phyloP scores from a whole-genome alignment of 352 stramenopile species.

The Globisporangium uncinulatum region DNA sequence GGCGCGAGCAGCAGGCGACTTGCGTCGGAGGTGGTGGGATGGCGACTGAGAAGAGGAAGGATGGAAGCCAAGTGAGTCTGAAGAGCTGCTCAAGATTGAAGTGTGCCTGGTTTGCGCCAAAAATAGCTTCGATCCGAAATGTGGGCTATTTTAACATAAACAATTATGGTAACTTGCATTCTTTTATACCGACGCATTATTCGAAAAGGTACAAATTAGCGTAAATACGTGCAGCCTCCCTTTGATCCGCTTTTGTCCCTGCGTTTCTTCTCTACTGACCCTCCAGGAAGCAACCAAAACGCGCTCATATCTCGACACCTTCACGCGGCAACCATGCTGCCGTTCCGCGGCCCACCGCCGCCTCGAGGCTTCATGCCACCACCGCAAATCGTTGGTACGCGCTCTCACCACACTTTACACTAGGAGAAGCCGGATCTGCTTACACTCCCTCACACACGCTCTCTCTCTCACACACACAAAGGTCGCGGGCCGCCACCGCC shows the following conservation, averaged over 20 bases:
- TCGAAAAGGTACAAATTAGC: too few species aligned
- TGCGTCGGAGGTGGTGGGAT: not conserved
- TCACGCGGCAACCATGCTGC: constrained; percentile 6
- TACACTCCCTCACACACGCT: not conserved
- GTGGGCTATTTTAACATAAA: too few species aligned
- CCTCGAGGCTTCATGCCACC: constrained; percentile 12
- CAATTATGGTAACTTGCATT: too few species aligned
- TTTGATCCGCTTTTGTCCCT: too few species aligned
- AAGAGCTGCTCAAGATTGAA: not conserved
- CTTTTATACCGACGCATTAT: too few species aligned
- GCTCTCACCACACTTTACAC: too few species aligned
- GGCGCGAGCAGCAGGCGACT: not conserved
- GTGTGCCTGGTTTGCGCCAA: not conserved
- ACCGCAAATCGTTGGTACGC: constrained; percentile 11
- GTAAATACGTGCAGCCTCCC: too few species aligned
- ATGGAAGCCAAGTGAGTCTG: not conserved
- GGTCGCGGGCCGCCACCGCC: not conserved
- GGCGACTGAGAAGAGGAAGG: not conserved
- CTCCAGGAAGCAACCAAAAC: too few species aligned
- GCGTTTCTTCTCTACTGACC: too few species aligned
- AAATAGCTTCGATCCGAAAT: too few species aligned
- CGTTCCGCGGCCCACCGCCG: constrained; percentile 14
- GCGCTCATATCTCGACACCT: too few species aligned
- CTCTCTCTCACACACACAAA: not conserved
- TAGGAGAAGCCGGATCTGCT: not conserved